Evolutionary conservation across 768 basidiomycete genomes (phyloP).

Genomic region (Leccinellum rugosiceps): DNA sequence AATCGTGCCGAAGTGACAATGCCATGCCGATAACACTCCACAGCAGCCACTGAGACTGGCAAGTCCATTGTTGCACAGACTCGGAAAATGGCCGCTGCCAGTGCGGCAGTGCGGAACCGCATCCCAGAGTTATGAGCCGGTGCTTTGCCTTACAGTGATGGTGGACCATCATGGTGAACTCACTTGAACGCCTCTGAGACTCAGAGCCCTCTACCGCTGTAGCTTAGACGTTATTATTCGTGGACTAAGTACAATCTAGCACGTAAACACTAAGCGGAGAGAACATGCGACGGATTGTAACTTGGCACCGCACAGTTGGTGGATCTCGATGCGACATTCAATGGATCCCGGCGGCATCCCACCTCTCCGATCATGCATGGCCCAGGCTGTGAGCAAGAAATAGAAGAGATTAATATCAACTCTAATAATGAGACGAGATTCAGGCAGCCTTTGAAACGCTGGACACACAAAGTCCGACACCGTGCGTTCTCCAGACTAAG

Average conservation of each 20-base stretch:
- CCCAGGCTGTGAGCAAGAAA: not conserved
- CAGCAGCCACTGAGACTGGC: not conserved
- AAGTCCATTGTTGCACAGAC: slow-evolving; percentile 9
- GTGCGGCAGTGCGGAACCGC: too few species aligned
- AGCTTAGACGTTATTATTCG: too few species aligned
- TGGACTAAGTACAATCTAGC: too few species aligned
- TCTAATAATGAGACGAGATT: not conserved
- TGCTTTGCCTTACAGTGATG: too few species aligned
- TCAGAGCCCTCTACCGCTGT: not conserved
- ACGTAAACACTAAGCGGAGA: not conserved
- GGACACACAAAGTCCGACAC: not conserved
- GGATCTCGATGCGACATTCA: not conserved
- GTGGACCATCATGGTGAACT: too few species aligned
- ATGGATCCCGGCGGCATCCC: not conserved
- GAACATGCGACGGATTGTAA: not conserved
- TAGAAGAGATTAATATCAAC: not conserved
- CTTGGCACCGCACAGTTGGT: not conserved
- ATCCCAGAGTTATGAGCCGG: too few species aligned
- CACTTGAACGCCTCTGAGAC: not conserved
- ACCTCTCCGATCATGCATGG: not conserved
- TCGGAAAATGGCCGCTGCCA: not conserved
- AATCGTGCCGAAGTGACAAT: not conserved
- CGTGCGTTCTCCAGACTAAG: too few species aligned
- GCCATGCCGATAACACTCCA: not conserved
- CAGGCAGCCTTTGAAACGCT: not conserved